Evolutionary conservation across 2,329 filamentous ascomycete species (phyloP).

Genomic region (Helotiales sp.): DNA sequence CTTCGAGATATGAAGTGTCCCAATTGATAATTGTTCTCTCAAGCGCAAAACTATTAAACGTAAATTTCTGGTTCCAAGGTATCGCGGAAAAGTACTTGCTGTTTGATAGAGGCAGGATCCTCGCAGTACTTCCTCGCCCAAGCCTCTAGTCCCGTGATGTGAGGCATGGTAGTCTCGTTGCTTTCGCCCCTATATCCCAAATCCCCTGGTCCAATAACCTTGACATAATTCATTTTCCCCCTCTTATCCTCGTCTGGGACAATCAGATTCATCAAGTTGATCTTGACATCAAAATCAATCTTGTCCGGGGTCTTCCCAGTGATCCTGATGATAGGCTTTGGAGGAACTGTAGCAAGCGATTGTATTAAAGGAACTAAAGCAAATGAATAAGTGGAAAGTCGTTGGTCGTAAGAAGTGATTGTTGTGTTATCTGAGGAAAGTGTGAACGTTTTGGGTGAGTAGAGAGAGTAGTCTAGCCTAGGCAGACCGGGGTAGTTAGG

Average conservation of each 20-base stretch:
- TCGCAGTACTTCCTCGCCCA: constrained; percentile 30
- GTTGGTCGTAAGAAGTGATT: constrained; percentile 48
- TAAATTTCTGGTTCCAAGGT: not conserved
- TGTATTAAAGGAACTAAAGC: constrained; percentile 49
- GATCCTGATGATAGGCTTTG: constrained; percentile 54
- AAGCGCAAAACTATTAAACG: constrained; percentile 43
- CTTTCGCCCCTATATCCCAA: constrained; percentile 45
- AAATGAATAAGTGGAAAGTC: constrained; percentile 46
- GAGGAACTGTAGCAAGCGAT: constrained; percentile 51
- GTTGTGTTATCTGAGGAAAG: constrained; percentile 49
- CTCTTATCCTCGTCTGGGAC: constrained; percentile 44
- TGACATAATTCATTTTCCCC: constrained; percentile 52
- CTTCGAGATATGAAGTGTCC: constrained; percentile 55
- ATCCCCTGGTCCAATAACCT: constrained; percentile 50
- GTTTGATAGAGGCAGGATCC: constrained; percentile 26
- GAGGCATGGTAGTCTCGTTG: constrained; percentile 20
- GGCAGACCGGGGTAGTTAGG: constrained; percentile 27
- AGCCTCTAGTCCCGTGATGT: constrained; percentile 18
- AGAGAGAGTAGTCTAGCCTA: constrained; percentile 35
- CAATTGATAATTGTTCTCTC: constrained; percentile 55
- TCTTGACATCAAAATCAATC: constrained; percentile 53
- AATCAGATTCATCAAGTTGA: constrained; percentile 56
- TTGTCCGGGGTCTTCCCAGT: constrained; percentile 40
- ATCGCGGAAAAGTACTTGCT: constrained; percentile 17
- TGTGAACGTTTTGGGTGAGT: constrained; percentile 52